These are phyloP conservation scores for Apiotrichum siamense DNA, from an alignment of 1,284 basidiomycete species.

Conservation along the genomic window DNA sequence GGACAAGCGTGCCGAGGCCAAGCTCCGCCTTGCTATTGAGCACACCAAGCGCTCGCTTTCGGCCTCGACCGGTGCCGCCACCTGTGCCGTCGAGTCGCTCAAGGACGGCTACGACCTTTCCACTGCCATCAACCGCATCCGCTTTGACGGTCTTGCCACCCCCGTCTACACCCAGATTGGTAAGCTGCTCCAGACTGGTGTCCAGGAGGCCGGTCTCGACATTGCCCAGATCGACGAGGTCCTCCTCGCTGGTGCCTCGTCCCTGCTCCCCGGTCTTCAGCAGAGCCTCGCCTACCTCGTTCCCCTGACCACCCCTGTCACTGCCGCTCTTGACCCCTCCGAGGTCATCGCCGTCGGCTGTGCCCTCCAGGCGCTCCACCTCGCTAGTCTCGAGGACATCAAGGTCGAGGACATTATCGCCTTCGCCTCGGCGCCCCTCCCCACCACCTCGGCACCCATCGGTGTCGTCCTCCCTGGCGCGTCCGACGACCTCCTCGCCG, in stretches of 20 bases:
- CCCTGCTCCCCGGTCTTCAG: constrained; percentile 77
- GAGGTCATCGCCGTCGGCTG: constrained; percentile 84
- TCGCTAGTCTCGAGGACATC: constrained; percentile 53
- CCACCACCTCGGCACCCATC: constrained; percentile 62
- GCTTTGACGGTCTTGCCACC: constrained; percentile 82
- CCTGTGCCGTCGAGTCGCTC: constrained; percentile 83
- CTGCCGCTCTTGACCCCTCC: constrained; percentile 70
- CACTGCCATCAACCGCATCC: constrained; percentile 83
- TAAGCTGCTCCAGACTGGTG: constrained; percentile 58
- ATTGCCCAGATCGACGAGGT: constrained; percentile 79
- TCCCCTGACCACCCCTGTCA: constrained; percentile 55
- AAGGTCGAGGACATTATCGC: constrained; percentile 51
- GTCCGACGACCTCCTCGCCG: constrained; percentile 47
- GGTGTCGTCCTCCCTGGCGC: constrained; percentile 72
- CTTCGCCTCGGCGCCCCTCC: constrained; percentile 50
- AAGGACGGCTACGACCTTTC: constrained; percentile 93
- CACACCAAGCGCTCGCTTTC: constrained; percentile 90
- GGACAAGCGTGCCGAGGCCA: constrained; percentile 85
- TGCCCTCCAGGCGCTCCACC: constrained; percentile 74
- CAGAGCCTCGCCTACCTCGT: constrained; percentile 67
- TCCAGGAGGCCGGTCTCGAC: constrained; percentile 62
- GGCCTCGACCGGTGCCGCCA: constrained; percentile 79
- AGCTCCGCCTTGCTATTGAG: constrained; percentile 86
- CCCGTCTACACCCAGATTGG: constrained; percentile 68
- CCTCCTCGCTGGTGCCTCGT: constrained; percentile 82